Conservation (phyloP, 208 protist genomes). For the Wallacemonas sp. region DNA sequence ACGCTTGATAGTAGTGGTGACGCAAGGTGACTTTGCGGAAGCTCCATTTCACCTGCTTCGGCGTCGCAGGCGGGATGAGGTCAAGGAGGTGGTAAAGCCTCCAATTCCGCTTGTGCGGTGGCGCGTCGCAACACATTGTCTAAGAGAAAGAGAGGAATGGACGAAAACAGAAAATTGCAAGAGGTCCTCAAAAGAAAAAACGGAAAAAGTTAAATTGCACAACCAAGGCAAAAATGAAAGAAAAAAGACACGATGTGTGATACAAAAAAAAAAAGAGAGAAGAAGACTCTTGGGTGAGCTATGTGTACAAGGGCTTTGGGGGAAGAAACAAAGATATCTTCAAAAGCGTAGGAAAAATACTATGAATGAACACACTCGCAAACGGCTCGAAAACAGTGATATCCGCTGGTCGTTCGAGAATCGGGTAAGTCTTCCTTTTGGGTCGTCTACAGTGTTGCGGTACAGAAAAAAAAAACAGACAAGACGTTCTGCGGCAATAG, state of each 20-base stretch:
- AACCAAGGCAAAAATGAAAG: constrained; percentile 17
- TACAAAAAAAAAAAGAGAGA: neutral
- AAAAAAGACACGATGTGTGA: constrained; percentile 13
- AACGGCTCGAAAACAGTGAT: no score
- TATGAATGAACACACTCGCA: no score
- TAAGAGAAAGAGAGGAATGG: neutral
- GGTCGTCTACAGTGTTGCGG: neutral
- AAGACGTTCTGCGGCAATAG: no score
- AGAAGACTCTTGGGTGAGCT: neutral
- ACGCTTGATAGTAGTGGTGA: constrained; percentile 88
- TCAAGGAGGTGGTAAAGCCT: constrained; percentile 85
- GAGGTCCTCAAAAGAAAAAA: constrained; percentile 1
- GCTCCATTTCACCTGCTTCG: constrained; percentile 82
- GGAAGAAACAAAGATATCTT: no score
- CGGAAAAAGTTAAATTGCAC: constrained; percentile 22
- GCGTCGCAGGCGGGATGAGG: constrained; percentile 58
- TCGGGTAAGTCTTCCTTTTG: no score
- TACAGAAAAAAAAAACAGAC: neutral
- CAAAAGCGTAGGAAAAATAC: no score
- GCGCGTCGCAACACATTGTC: constrained; percentile 31
- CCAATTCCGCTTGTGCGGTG: constrained; percentile 62
- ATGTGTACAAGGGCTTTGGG: no score
- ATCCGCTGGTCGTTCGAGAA: no score
- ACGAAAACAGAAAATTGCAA: no score
- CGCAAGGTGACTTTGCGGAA: constrained; percentile 87